Evolutionary conservation across 441 rosid genomes (phyloP), one percentile per base, ranked within the genome.

Genomic region (Gossypium gossypioides): DNA sequence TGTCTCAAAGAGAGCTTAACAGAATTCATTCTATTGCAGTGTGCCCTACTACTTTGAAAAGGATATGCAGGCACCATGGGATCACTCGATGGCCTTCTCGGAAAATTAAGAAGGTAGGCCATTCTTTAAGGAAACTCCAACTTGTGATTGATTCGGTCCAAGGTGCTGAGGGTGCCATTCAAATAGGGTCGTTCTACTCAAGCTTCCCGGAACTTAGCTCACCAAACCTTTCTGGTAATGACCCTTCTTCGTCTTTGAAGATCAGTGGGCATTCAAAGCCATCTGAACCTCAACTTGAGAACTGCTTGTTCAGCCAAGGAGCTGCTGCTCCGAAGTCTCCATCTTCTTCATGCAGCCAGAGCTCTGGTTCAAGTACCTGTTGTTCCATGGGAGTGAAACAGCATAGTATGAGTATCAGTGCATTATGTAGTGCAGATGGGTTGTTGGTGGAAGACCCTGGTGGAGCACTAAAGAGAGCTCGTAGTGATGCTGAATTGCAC

Each of bases 61-160:
- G 96, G 83, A 90, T 92, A 80, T 92, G 96, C 87, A 86, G 97
- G 79, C 91, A 86, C 73, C 91, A 90, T n/a, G 97, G 97, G 16
- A 92, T 92, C 78, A 83, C 82, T 62, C 81, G 96, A 50, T 92
- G 97, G 97, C 97, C 97, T 12, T 90, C 96, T 37, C 82, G 96
- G 58, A 90, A 92, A 82, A 87, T 92, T 82, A 90, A 92, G 85
- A 90, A 92, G 80, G 95, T 92, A n/a, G 91, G 91, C 32, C 93
- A 88, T 76, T 86, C 98, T 2, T 76, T 90, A 64, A 89, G 75
- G 84, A 92, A 92, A 80, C 93, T 92, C 69, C 96, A 92, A 72
- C 85, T 77, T 4, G 96, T 90, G 56, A 88, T 92, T 13, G 87
- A 90, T 77, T 85, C 97, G 4, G 94, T 92, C 64, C 91, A 86